phyloP scores from a whole-genome alignment of 169 alveolate species.

The Eimeria acervulina region DNA sequence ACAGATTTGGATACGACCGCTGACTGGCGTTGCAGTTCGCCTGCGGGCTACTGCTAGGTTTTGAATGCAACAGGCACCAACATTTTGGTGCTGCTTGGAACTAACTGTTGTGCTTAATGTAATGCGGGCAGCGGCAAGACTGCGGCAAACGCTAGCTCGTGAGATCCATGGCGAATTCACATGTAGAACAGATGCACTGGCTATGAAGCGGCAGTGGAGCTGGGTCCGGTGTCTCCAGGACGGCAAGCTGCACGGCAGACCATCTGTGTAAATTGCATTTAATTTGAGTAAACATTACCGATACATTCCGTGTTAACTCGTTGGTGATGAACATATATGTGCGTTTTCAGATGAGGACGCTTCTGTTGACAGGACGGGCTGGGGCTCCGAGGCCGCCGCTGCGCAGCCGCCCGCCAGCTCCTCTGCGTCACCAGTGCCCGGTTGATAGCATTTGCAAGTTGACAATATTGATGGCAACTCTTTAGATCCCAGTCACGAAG shows the following conservation, averaged over 20 bases:
- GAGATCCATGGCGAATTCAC: background rate
- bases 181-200: slow-evolving; percentile 12
- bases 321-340: background rate
- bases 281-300: background rate
- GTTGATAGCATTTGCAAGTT: background rate
- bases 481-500: slow-evolving; percentile 64
- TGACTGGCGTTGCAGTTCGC: too few species aligned
- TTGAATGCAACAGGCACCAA: slow-evolving; percentile 10
- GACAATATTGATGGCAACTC: slow-evolving; percentile 35
- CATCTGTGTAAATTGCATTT: background rate
- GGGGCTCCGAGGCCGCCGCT: slow-evolving; percentile 79
- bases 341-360: slow-evolving; percentile 17
- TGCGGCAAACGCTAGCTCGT: background rate
- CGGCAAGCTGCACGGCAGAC: background rate
- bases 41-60: background rate
- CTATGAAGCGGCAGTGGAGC: slow-evolving; percentile 13
- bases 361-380: slow-evolving; percentile 48
- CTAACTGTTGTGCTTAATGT: background rate
- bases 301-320: background rate
- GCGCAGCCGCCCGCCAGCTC: slow-evolving; percentile 75
- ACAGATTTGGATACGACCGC: too few species aligned
- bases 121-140: background rate
- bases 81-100: slow-evolving; percentile 33
- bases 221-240: slow-evolving; percentile 49
- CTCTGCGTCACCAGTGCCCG: slow-evolving; percentile 68